Conservation (phyloP, 257 asterid genomes). For the Echites panduratus region DNA sequence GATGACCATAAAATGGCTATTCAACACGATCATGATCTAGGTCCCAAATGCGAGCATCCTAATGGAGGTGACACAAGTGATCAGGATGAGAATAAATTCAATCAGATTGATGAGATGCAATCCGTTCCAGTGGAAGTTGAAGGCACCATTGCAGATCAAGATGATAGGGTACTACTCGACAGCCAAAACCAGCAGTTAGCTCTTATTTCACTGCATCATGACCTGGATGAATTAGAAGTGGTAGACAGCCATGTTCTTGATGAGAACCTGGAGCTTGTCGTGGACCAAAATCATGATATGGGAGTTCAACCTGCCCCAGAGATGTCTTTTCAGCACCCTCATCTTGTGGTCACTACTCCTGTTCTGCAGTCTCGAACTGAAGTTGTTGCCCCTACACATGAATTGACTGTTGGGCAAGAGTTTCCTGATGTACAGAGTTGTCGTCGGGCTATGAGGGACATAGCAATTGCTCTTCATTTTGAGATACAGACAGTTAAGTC, state of each 20-base stretch:
- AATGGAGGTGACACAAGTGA: constrained; percentile 23
- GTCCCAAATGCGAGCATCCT: constrained; percentile 17
- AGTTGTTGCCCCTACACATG: constrained; percentile 35
- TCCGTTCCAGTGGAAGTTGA: constrained; percentile 19
- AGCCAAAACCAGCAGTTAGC: constrained; percentile 21
- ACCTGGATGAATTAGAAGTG: constrained; percentile 30
- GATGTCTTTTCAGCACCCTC: constrained; percentile 30
- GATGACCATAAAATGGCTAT: constrained; percentile 26
- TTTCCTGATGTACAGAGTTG: constrained; percentile 63
- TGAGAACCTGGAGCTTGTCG: constrained; percentile 31
- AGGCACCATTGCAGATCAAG: constrained; percentile 24
- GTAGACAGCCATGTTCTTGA: constrained; percentile 33
- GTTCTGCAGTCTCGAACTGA: constrained; percentile 41
- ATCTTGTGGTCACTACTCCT: constrained; percentile 35
- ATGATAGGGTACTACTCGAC: constrained; percentile 20
- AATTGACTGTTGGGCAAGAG: constrained; percentile 60
- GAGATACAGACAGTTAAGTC: constrained; percentile 74
- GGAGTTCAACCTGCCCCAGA: constrained; percentile 21
- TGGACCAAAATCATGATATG: constrained; percentile 34
- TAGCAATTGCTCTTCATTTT: constrained; percentile 63
- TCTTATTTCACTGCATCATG: constrained; percentile 28
- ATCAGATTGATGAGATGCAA: constrained; percentile 22
- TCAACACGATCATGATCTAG: constrained; percentile 20
- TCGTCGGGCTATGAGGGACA: constrained; percentile 61
- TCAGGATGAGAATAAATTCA: constrained; percentile 32